Base-by-base conservation (phyloP, 176 grass and related monocot species). In the Oropetium thomaeum region DNA sequence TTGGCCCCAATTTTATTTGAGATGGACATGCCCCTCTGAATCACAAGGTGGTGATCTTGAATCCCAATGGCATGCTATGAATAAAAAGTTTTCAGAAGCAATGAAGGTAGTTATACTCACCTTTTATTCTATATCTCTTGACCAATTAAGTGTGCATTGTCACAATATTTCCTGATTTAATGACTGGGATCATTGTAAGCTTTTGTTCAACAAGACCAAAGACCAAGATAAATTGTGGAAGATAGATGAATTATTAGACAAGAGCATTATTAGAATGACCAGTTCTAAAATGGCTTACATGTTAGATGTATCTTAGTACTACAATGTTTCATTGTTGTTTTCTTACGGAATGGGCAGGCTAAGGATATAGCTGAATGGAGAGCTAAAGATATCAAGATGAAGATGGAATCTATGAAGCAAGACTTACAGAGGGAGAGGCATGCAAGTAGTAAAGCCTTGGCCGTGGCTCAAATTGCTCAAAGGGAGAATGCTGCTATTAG, bases 1-100 rank as follows among this genome's bases (percentile, higher is more conserved):
- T 51, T 98, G 96, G 96, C 96, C 96, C 47, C 84, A 95, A 30
- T 98, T 98, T 81, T 92, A 92, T 89, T 77, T 98, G 81, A 88
- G 96, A 63, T 98, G 96, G 96, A 81, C 96, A 76, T 98, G 96
- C 20, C 89, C 91, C 64, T 64, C 29, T 13, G 96, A 94, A 78
- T 87, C 89, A 27, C 79, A 89, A 73, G 84, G 86, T 44, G 84
- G 84, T 20, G 84, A 92, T 76, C 81, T 98, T 78, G 91, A 95
- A 87, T 95, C 91, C 63, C 87, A 86, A 59, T 94, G 89, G 91
- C 89, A 86, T 48, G 53, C 58, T 58, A 84, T 88, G 87, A 87
- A 71, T 38, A 92, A 88, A 62, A 95, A 77, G 57, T 90, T 88
- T 33, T 29, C 51, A 35, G 91, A 89, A 55, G 64, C 60, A 62